Evolutionary conservation across 176 grass and related monocot species (phyloP).

Genomic region (Oryza brachyantha): DNA sequence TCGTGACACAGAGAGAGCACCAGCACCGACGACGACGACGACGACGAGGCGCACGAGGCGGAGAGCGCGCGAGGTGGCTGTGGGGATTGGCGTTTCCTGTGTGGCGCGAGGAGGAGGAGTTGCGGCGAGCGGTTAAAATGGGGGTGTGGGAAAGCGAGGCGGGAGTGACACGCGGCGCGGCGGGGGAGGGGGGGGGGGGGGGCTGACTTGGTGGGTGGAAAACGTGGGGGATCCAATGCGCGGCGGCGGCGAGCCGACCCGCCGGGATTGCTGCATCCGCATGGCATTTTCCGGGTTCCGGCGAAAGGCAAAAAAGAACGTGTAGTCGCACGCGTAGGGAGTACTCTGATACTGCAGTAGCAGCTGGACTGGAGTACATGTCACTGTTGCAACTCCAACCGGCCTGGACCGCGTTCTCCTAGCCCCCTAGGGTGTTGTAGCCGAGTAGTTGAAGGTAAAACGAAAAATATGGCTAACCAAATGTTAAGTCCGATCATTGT

Average conservation of each 20-base stretch:
- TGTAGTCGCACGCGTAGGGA: background rate
- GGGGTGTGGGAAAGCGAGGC: background rate
- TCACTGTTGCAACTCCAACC: background rate
- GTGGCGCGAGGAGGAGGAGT: background rate
- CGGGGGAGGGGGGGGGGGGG: background rate
- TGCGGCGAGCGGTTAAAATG: conserved; percentile 24
- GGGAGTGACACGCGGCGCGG: conserved; percentile 1
- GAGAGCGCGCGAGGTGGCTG: background rate
- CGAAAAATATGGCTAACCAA: no score
- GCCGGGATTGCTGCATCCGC: conserved; percentile 22
- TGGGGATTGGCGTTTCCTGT: conserved; percentile 23
- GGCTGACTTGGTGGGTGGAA: conserved; percentile 44
- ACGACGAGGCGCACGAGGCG: background rate
- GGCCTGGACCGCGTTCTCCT: no score
- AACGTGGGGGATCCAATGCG: conserved; percentile 49
- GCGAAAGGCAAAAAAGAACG: background rate
- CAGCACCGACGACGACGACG: background rate
- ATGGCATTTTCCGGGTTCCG: background rate
- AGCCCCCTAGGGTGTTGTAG: no score
- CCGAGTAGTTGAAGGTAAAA: no score
- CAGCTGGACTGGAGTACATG: background rate
- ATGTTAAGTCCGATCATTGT: no score
- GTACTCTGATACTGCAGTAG: background rate
- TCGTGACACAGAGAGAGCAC: background rate
- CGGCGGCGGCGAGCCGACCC: conserved; percentile 31